Evolutionary conservation across 2,329 filamentous ascomycete genomes (phyloP), one percentile per base, ranked within the genome.

Genomic region (Botryotinia calthae): DNA sequence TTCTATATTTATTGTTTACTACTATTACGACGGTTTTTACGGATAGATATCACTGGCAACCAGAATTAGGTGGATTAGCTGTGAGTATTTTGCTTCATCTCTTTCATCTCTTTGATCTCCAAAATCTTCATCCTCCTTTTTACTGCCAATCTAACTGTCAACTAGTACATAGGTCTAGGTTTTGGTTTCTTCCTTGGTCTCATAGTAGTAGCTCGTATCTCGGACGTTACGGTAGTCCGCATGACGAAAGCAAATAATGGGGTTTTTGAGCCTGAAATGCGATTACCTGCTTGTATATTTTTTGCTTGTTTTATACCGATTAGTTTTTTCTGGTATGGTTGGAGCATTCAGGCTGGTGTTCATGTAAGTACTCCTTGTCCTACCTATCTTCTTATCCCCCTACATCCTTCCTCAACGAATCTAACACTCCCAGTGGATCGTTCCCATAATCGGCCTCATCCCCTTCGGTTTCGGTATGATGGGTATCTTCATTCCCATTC

Each of bases 1-100:
- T 87, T 0, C 79, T 88, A 0, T 89, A 88, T 77, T 85, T 85
- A 0, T 85, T 88, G 69, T 82, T 88, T 7, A 83, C 85, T 4
- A 72, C 73, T 40, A 69, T 85, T 78, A 82, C 84, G 0, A 84
- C 82, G 64, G 84, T 89, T 64, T 88, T 86, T 72, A 81, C 81
- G 20, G 67, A 79, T 6, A 82, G 80, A 0, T 86, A 87, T 64
- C 79, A 78, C 25, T 83, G 86, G 70, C 76, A 77, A 0, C 81
- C 82, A 9, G 84, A 85, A 1, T 78, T 85, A 0, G 81, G 82
- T 42, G 84, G 84, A 67, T 79, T 85, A 34, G 81, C 82, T 16
- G 70, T 72, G 58, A 37, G 70, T 72, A 25, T 48, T 46, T 40
- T 2, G 14, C 25, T 44, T 72, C 9, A 16, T 51, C 40, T 40